Evolutionary conservation across 2,329 filamentous ascomycete species (phyloP).

Genomic region (Leptographium galeiforme): DNA sequence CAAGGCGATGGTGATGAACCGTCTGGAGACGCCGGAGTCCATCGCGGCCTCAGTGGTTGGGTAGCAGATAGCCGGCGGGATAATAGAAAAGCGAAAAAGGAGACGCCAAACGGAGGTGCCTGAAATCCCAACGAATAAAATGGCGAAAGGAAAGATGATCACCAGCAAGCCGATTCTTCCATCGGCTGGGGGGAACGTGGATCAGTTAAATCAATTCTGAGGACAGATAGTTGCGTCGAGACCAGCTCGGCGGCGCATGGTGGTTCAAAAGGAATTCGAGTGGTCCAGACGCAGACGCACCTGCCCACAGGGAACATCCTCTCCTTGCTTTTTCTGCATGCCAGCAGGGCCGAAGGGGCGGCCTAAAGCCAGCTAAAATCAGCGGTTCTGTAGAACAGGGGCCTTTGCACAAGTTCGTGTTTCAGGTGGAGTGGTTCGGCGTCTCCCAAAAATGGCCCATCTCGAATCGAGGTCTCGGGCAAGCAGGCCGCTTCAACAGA

Average conservation of each 20-base stretch:
- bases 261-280: neutral
- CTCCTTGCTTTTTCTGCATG: neutral
- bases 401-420: too few relatives aligned
- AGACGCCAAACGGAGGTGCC: too few relatives aligned
- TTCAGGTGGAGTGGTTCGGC: too few relatives aligned
- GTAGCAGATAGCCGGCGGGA: neutral
- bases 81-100: too few relatives aligned
- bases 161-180: neutral
- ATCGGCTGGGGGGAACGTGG: neutral
- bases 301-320: neutral
- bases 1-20: conserved; percentile 6
- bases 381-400: neutral
- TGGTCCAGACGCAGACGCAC: neutral
- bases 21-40: conserved; percentile 10
- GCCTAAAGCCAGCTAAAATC: conserved; percentile 4
- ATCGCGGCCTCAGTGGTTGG: neutral
- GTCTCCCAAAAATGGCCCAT: too few relatives aligned
- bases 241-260: neutral
- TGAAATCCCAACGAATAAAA: too few relatives aligned
- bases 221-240: neutral
- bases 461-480: too few relatives aligned
- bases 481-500: too few relatives aligned
- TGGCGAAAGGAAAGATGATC: neutral
- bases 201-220: neutral
- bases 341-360: neutral